phyloP scores from a whole-genome alignment of 768 basidiomycete genomes.

The Dioszegia crocea region DNA sequence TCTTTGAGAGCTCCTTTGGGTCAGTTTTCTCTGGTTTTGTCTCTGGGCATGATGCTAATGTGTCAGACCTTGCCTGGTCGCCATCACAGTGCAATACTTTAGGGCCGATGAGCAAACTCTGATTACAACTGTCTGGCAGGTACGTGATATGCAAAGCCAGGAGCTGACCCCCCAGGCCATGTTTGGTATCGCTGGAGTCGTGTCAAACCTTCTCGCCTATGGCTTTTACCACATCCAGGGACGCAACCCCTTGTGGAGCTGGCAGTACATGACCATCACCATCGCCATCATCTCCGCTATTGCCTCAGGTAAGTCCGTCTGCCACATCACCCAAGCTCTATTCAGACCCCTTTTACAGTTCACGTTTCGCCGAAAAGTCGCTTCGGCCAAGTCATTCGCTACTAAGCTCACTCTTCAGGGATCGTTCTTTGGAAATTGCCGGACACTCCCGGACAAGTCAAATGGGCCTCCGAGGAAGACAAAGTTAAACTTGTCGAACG shows the following conservation, averaged over 20 bases:
- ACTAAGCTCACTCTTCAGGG: slow-evolving; percentile 1
- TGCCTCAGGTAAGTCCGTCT: slow-evolving; percentile 6
- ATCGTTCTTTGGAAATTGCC: slow-evolving; percentile 22
- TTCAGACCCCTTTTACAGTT: too few species aligned
- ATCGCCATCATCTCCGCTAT: slow-evolving; percentile 19
- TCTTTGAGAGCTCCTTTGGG: slow-evolving; percentile 32
- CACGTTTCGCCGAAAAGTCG: too few species aligned
- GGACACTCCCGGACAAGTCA: slow-evolving; percentile 22
- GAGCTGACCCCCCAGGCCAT: slow-evolving; percentile 7
- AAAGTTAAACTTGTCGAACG: slow-evolving; percentile 55
- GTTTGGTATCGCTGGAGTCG: slow-evolving; percentile 13
- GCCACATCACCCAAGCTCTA: too few species aligned
- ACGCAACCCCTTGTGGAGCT: background rate
- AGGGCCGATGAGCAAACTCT: slow-evolving; percentile 22
- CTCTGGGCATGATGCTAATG: background rate
- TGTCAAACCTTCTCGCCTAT: slow-evolving; percentile 14
- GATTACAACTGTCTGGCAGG: slow-evolving; percentile 23
- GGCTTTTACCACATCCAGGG: slow-evolving; percentile 25
- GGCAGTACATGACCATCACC: slow-evolving; percentile 30
- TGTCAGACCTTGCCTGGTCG: background rate
- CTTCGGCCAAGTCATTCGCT: too few species aligned
- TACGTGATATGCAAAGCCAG: background rate
- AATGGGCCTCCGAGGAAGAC: slow-evolving; percentile 49
- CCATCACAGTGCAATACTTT: slow-evolving; percentile 37
- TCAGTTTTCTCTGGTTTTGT: slow-evolving; percentile 3